Conservation (phyloP, 2,329 filamentous ascomycete genomes). For the Rutstroemia sp. region DNA sequence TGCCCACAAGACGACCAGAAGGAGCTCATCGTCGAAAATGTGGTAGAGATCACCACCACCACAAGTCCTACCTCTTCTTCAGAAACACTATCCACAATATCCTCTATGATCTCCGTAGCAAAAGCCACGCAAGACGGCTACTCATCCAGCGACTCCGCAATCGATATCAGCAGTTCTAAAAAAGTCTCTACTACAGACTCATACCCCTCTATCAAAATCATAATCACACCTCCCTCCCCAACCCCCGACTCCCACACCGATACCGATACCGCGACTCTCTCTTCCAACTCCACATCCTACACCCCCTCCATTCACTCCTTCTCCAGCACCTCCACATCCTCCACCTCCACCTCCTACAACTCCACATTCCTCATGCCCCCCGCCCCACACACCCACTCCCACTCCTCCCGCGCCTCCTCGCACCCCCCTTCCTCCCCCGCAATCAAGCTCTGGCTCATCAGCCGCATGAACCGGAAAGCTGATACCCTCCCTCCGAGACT, state of each 20-base stretch:
- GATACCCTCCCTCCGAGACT: conserved; percentile 18
- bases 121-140: no score
- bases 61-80: no score
- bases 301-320: neutral
- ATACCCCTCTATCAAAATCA: conserved; percentile 16
- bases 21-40: neutral
- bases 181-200: neutral
- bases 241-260: no score
- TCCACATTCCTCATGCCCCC: conserved; percentile 19
- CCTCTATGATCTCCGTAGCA: no score
- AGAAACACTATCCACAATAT: no score
- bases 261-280: neutral
- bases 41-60: no score
- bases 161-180: neutral
- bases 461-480: conserved; percentile 21
- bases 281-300: conserved; percentile 2
- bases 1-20: neutral
- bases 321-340: neutral
- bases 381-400: conserved; percentile 6
- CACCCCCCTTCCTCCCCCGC: conserved; percentile 11
- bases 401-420: neutral
- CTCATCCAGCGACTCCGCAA: neutral
- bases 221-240: conserved; percentile 19
- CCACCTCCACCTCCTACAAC: conserved; percentile 6
- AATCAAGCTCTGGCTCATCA: conserved; percentile 20